Evolutionary conservation across 73 alveolate genomes (phyloP).

Genomic region (Tetrahymena malaccensis): DNA sequence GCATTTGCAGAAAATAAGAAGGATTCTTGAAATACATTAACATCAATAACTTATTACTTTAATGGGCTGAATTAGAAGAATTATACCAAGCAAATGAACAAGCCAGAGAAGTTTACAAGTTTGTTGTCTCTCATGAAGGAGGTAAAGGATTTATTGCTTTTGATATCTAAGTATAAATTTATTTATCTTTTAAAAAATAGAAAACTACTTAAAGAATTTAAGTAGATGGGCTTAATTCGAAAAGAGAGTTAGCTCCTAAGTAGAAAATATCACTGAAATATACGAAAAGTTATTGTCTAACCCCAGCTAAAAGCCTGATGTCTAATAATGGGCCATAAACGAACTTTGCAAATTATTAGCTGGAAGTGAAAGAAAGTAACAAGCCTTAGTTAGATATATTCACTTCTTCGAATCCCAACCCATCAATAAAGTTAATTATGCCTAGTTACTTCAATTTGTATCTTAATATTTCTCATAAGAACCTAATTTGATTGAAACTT

Average conservation of each 20-base stretch:
- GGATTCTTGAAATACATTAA: not conserved
- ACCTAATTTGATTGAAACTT: not conserved
- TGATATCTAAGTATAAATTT: not conserved
- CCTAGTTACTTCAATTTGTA: not conserved
- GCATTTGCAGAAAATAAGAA: not conserved
- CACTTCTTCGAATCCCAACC: not conserved
- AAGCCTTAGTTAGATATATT: not conserved
- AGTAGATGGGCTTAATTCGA: not conserved
- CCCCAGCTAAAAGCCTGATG: not conserved
- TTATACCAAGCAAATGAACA: not conserved
- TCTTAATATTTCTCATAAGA: not conserved
- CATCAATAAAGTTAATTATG: not conserved
- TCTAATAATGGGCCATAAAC: not conserved
- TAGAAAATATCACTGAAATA: not conserved
- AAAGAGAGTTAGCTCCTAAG: not conserved
- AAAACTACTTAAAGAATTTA: not conserved
- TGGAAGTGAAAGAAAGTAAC: not conserved
- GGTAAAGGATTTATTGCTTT: not conserved
- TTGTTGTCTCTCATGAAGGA: not conserved
- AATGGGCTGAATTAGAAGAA: not conserved
- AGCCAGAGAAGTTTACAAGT: not conserved
- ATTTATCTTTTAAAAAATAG: not conserved
- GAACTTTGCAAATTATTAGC: not conserved
- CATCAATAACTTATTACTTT: not conserved
- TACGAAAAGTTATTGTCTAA: not conserved